Percentiles rank a stretch among this genome's conserved stretches.
phyloP scores from a whole-genome alignment of 345 rosid genomes.

The Populus tremula region DNA sequence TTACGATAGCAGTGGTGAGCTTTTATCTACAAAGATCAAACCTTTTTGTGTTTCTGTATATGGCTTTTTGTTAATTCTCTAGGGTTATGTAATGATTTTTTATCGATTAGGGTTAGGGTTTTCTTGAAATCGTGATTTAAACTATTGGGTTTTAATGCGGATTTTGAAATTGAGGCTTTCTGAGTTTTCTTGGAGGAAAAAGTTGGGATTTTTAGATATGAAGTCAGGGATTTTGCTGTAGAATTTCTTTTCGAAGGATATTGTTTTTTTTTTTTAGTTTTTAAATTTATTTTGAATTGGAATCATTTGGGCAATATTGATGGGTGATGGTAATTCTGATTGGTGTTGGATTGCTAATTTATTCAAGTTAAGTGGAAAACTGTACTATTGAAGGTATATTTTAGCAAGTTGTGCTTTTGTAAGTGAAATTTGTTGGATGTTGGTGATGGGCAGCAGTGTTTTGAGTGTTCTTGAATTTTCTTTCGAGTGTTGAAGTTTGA shows the following conservation, averaged over 20 bases:
- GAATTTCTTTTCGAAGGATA: not conserved
- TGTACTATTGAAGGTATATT: not conserved
- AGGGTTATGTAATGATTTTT: conserved; percentile 1
- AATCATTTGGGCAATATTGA: not conserved
- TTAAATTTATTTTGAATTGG: not conserved
- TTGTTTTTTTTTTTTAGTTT: not conserved
- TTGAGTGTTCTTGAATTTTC: not conserved
- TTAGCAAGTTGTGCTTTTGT: not conserved
- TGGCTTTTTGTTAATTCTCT: not conserved
- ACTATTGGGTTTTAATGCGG: not conserved
- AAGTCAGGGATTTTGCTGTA: not conserved
- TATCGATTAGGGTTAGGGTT: conserved; percentile 5
- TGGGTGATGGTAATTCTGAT: not conserved
- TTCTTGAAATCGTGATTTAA: not conserved
- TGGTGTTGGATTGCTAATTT: not conserved
- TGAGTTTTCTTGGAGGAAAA: not conserved
- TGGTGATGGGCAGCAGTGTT: not conserved
- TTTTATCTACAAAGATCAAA: conserved; percentile 20
- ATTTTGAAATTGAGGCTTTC: not conserved
- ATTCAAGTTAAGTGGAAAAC: not conserved
- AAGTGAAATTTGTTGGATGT: not conserved
- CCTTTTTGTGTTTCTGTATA: conserved; percentile 1
- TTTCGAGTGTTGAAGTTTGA: not conserved
- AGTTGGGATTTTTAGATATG: not conserved
- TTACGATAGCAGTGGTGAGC: conserved; percentile 73